Evolutionary conservation across 2,329 filamentous ascomycete genomes (phyloP).

Genomic region (Lachnellula arida): DNA sequence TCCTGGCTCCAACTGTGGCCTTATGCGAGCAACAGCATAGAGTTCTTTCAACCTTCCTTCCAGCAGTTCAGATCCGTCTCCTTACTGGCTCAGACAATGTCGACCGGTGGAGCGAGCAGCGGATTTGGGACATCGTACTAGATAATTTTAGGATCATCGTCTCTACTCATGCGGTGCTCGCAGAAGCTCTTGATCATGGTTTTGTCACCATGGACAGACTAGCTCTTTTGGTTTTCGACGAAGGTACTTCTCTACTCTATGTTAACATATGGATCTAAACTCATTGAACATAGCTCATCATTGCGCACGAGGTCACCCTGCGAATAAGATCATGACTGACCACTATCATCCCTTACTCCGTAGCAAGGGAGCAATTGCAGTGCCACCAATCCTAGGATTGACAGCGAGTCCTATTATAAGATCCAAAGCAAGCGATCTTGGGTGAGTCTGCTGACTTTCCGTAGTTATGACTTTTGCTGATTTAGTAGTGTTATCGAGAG

Average conservation of each 20-base stretch:
- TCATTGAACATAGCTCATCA: slow-evolving; percentile 10
- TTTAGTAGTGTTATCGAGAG: slow-evolving; percentile 34
- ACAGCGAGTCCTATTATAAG: slow-evolving; percentile 16
- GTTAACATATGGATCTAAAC: neutral
- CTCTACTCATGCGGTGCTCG: slow-evolving; percentile 52
- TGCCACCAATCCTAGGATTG: slow-evolving; percentile 15
- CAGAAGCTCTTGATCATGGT: slow-evolving; percentile 54
- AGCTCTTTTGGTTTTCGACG: slow-evolving; percentile 57
- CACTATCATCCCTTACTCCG: slow-evolving; percentile 8
- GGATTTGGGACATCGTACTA: slow-evolving; percentile 53
- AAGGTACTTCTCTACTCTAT: slow-evolving; percentile 40
- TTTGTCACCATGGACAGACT: slow-evolving; percentile 51
- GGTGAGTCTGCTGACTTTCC: neutral
- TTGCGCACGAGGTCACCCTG: slow-evolving; percentile 8
- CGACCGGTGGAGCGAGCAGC: slow-evolving; percentile 55
- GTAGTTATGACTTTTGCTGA: neutral
- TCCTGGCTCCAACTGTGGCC: slow-evolving; percentile 61
- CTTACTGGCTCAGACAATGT: slow-evolving; percentile 53
- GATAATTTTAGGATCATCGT: slow-evolving; percentile 52
- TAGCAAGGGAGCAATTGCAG: slow-evolving; percentile 1
- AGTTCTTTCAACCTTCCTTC: slow-evolving; percentile 54
- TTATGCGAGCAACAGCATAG: slow-evolving; percentile 60
- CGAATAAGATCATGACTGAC: slow-evolving; percentile 14
- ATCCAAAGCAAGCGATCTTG: slow-evolving; percentile 4
- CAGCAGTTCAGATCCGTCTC: slow-evolving; percentile 43